These are phyloP conservation scores for Aspergillus uvarum DNA, from an alignment of 2,329 filamentous ascomycete genomes.

Conservation along the genomic window DNA sequence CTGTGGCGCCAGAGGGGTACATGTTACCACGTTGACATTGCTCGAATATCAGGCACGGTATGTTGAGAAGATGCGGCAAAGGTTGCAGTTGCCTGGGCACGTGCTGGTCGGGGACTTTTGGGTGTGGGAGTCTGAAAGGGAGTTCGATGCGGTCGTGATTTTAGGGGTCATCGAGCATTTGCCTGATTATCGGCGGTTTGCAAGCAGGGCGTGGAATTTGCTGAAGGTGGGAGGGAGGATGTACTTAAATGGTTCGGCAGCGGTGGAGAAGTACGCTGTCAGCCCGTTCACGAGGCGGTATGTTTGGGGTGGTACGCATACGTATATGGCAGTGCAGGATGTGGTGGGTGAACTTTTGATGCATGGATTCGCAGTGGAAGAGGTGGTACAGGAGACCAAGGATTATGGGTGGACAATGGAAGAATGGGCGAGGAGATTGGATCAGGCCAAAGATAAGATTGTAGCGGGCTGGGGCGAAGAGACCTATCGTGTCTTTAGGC, in stretches of 20 bases:
- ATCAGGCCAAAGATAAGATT: neutral
- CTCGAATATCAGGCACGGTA: neutral
- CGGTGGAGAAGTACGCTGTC: neutral
- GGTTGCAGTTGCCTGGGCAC: neutral
- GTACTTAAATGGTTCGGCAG: neutral
- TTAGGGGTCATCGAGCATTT: neutral
- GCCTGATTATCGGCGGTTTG: neutral
- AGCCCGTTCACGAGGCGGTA: neutral
- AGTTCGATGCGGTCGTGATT: neutral
- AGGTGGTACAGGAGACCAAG: neutral
- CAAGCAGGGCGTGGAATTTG: neutral
- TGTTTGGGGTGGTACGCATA: neutral
- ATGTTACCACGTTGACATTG: neutral
- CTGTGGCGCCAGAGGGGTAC: constrained; percentile 2
- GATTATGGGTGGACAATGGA: neutral
- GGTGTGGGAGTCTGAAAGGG: neutral
- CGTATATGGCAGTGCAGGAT: neutral
- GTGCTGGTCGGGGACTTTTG: neutral
- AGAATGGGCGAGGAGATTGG: neutral
- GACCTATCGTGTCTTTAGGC: neutral
- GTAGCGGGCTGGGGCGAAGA: neutral
- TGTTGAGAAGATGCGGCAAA: neutral
- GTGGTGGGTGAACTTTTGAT: neutral
- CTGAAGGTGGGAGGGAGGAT: neutral
- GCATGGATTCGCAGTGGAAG: neutral